Percentiles rank a stretch among this genome's conserved stretches.
Conservation (phyloP, 306 rosid species). For the Geum urbanum region DNA sequence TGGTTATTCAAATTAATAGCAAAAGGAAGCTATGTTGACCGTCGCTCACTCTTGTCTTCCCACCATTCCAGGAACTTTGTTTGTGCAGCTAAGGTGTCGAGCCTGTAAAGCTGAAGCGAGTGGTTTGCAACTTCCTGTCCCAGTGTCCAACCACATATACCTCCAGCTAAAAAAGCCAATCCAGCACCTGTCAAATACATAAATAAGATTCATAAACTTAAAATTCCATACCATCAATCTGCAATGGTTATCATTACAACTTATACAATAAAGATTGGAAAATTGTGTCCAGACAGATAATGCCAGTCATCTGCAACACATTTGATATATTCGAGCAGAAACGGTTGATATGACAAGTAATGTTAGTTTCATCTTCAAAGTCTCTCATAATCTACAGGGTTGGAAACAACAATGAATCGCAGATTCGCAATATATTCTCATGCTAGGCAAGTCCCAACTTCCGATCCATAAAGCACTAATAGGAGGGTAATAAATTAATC, state of each 20-base stretch:
- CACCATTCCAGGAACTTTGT: slow-evolving; percentile 87
- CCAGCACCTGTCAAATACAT: slow-evolving; percentile 60
- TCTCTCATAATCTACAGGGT: not conserved
- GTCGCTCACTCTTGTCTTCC: slow-evolving; percentile 46
- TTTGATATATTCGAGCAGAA: not conserved
- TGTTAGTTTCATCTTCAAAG: not conserved
- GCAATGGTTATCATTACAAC: not conserved
- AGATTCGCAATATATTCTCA: not conserved
- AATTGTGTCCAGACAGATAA: not conserved
- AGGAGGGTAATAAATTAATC: not conserved
- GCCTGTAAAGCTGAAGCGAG: slow-evolving; percentile 70
- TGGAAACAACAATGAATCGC: not conserved
- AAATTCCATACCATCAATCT: not conserved
- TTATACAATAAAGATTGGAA: not conserved
- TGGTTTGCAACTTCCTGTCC: slow-evolving; percentile 77
- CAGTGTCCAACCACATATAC: slow-evolving; percentile 56
- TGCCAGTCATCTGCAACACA: not conserved
- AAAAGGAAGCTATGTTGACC: slow-evolving; percentile 22
- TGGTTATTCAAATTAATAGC: slow-evolving; percentile 9
- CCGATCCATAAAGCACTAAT: not conserved
- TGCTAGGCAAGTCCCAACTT: not conserved
- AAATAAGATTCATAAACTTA: not conserved
- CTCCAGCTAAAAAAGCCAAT: slow-evolving; percentile 68
- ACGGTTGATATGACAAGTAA: not conserved
- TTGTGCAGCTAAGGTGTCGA: slow-evolving; percentile 70